Evolutionary conservation across 352 stramenopile species (phyloP), one percentile per base, ranked within the genome.

Genomic region (Globisporangium takayamanum): DNA sequence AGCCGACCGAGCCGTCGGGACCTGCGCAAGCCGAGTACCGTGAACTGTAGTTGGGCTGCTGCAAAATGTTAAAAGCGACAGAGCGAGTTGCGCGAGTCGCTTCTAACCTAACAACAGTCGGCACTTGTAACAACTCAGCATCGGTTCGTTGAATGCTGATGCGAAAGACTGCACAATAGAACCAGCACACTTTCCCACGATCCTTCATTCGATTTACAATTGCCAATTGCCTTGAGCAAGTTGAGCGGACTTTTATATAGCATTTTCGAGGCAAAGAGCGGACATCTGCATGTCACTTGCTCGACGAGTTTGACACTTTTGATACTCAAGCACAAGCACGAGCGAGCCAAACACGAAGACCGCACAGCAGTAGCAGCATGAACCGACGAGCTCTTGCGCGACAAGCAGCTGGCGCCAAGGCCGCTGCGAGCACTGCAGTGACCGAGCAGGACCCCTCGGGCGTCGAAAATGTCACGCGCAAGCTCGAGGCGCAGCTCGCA

Each of bases 1-100:
- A 72, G 54, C 69, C 68, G 44, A 78, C 69, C 50, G 63, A 36
- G 16, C 18, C 52, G 41, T 62, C 73, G 5, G 73, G 68, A 4
- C 80, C 81, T n/a, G 55, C 72, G 50, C 74, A 92, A 65, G 84
- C 84, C 47, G 80, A 94, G 69, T 94, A 73, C 62, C 80, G 84
- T 45, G 84, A 94, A 57, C 61, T 94, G 33, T 92, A 83, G 50
- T n/a, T 4, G 14, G 0, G 41, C 41, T 47, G 41, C 1, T 22
- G 14, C 15, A 4, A 8, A 14, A 20, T 47, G 41, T 47, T 47
- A 20, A 14, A 47, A 47, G 18, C 41, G 41, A 47, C 33, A 46
- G 3, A 15, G 5, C 16, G 16, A 28, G 16, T 49, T 8, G 44
- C 20, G 8, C 10, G 3, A 22, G 18, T 8, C 16, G 44, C 44